Evolutionary conservation across 2,329 filamentous ascomycete genomes (phyloP), one percentile per base, ranked within the genome.

Genomic region (Ascochyta lentis): DNA sequence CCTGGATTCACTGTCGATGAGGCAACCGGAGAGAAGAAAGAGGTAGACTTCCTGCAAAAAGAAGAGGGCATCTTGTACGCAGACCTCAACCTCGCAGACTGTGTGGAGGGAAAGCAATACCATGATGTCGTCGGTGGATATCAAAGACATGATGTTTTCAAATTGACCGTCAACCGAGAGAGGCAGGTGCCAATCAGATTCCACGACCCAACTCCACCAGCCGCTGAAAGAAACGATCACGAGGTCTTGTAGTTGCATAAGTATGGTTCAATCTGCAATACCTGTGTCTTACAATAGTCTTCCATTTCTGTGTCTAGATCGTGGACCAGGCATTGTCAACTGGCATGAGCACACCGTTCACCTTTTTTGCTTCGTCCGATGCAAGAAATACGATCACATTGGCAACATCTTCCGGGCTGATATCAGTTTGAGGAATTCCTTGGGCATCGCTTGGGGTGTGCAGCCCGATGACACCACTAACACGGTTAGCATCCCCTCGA

Each of bases 61-160:
- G 69, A 78, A 12, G 82, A 84, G 57, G 82, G 75, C 0, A 78
- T 85, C 6, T 42, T 83, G 7, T 85, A 84, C 61, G 81, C 80
- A 0, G 81, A 84, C 53, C 54, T 85, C 55, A 72, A 84, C 61
- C 55, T 84, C 4, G 72, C 75, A 0, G 74, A 79, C 4, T 83
- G 81, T 35, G 70, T 86, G 0, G 83, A 85, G 59, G 80, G 80
- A 0, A 86, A 86, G 60, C 83, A 85, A 64, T 85, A 81, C 56
- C 83, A 84, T 55, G 83, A 85, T 66, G 76, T 84, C 2, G 81
- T 81, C 1, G 83, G 83, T 0, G 81, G 81, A 0, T 85, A 85
- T 67, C 83, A 85, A 65, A 70, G 83, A 2, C 65, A 82, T 3
- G 82, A 85, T 64, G 73, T 86, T 1, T 86, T 85, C 59, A 73